Evolutionary conservation across 2,329 filamentous ascomycete species (phyloP), one percentile per base, ranked within the genome.

Genomic region (Talaromyces sp.): DNA sequence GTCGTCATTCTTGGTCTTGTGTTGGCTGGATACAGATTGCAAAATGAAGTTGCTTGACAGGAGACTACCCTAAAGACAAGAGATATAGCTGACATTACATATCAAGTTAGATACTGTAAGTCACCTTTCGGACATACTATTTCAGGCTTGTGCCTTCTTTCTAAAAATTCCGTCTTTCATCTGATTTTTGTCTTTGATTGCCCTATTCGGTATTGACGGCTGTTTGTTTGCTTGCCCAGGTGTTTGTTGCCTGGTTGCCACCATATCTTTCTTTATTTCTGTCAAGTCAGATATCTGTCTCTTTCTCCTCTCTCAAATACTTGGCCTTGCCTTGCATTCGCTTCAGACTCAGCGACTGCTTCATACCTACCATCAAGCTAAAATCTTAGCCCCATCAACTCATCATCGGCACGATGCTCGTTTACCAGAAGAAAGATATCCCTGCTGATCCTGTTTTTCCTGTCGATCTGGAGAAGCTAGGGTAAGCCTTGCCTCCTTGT

Each of bases 391-490:
- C 11, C 40, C 15, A 7, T 7, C 17, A 7, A 46, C 3, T 10
- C 17, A 46, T 3, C n/a, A 43, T 31, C 37, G 13, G 28, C 65
- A 77, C 54, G 39, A 94, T 97, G 91, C 96, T 94, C 69, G 84
- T 87, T 53, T 88, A 88, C 57, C 78, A 80, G 39, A 84, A 84
- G 75, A 79, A 81, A 8, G 81, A 84, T 64, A 83, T 96, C 2
- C 89, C 89, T n/a, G 71, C 78, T 55, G 89, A 96, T 67, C 81
- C 84, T 0, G 69, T 77, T 11, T 95, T 88, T 68, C 80, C 85
- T 10, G 74, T 80, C 0, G 78, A 89, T 65, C 77, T 97, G 28
- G 76, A 84, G 59, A 77, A 82, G 55, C 84, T 97, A 3, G 92
- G 91, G 88, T 93, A 76, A 65, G 79, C 22, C n/a, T 8, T 6